These are phyloP conservation scores for Umbelopsis isabellina DNA, from an alignment of 192 early-diverging fungal species.

Conservation along the genomic window DNA sequence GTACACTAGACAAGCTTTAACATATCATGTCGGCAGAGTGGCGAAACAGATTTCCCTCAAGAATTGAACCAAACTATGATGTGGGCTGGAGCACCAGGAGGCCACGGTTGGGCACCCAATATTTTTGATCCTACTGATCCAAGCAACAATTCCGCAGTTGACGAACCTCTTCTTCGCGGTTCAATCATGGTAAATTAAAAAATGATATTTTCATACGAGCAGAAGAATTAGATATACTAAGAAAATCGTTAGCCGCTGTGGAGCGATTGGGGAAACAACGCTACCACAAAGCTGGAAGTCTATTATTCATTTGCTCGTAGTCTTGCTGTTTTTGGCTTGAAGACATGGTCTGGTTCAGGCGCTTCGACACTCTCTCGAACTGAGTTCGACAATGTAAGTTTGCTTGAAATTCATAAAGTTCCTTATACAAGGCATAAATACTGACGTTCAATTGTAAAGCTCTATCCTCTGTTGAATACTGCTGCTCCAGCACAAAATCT, in stretches of 20 bases:
- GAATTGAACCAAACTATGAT: slow-evolving; percentile 18
- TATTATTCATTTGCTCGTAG: slow-evolving; percentile 20
- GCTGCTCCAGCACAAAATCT: slow-evolving; percentile 12
- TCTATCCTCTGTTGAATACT: slow-evolving; percentile 12
- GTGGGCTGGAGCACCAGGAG: slow-evolving; percentile 22
- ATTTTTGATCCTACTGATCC: slow-evolving; percentile 9
- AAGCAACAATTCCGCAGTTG: slow-evolving; percentile 17
- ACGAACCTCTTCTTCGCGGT: slow-evolving; percentile 12
- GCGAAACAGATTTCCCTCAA: slow-evolving; percentile 16
- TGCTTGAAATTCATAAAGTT: not conserved
- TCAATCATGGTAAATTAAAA: slow-evolving; percentile 10
- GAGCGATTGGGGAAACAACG: slow-evolving; percentile 25
- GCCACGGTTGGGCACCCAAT: slow-evolving; percentile 14
- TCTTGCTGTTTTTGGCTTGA: slow-evolving; percentile 5
- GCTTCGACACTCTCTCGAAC: not conserved
- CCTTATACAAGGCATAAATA: not conserved
- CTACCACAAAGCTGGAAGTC: slow-evolving; percentile 19
- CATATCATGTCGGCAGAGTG: not conserved
- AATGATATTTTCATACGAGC: not conserved
- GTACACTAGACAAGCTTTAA: too few species aligned
- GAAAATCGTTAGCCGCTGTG: not conserved
- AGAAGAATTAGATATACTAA: too few species aligned
- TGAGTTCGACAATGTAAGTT: slow-evolving; percentile 5
- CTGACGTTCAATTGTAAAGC: not conserved
- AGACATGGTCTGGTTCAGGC: slow-evolving; percentile 23